Conservation (phyloP, 2,329 filamentous ascomycete genomes). For the Fusarium nodosum region DNA sequence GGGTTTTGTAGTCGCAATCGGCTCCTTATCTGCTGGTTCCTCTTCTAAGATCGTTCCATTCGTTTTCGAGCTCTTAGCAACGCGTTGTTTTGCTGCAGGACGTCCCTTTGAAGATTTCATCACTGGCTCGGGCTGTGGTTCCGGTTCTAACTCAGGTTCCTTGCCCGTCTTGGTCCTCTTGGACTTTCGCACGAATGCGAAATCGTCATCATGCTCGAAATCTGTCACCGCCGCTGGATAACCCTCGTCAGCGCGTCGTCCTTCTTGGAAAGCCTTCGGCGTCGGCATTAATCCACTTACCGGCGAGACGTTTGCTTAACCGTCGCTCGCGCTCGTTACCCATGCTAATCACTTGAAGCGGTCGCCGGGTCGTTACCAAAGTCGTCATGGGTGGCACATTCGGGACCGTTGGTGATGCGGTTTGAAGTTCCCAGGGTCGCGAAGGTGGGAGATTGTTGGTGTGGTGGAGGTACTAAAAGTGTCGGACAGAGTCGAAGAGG, state of each 20-base stretch:
- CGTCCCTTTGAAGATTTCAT: conserved; percentile 58
- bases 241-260: conserved; percentile 36
- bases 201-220: conserved; percentile 83
- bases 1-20: conserved; percentile 38
- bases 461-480: conserved; percentile 24
- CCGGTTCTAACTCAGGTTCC: conserved; percentile 54
- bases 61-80: conserved; percentile 53
- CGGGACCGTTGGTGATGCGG: conserved; percentile 45
- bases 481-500: conserved; percentile 30
- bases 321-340: conserved; percentile 73
- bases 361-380: conserved; percentile 73
- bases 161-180: conserved; percentile 74
- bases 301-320: conserved; percentile 74
- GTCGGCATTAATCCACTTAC: conserved; percentile 59
- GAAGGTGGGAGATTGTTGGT: conserved; percentile 34
- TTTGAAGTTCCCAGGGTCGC: conserved; percentile 35
- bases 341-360: conserved; percentile 78
- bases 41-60: conserved; percentile 45
- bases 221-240: conserved; percentile 54
- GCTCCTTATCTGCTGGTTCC: conserved; percentile 26
- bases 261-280: conserved; percentile 9
- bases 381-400: conserved; percentile 76
- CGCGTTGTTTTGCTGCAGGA: conserved; percentile 53
- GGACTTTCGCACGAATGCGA: conserved; percentile 77
- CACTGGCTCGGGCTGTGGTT: conserved; percentile 56